These are phyloP conservation scores for Magnolia officinalis DNA, from an alignment of 164 flowering plant genomes.

Conservation along the genomic window DNA sequence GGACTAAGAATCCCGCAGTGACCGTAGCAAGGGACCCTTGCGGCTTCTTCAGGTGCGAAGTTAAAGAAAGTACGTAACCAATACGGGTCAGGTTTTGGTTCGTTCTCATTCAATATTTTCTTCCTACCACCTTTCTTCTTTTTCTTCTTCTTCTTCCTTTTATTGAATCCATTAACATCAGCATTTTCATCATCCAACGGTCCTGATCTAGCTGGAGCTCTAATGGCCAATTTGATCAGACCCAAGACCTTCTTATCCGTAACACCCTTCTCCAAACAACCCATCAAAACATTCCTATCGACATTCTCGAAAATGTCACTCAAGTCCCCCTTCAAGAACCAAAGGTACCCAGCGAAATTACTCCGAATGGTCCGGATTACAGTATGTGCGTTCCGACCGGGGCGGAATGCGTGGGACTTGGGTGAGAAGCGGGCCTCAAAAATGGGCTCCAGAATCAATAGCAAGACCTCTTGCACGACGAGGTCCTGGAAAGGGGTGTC, in stretches of 20 bases:
- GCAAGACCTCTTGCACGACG: slow-evolving; percentile 83
- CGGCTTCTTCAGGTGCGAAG: slow-evolving; percentile 91
- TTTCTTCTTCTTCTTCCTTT: slow-evolving; percentile 36
- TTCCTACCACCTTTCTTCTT: slow-evolving; percentile 50
- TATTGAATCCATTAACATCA: slow-evolving; percentile 11
- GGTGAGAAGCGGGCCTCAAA: slow-evolving; percentile 76
- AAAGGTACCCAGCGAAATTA: slow-evolving; percentile 87
- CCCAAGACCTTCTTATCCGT: slow-evolving; percentile 69
- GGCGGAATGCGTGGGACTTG: slow-evolving; percentile 78
- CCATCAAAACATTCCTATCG: slow-evolving; percentile 45
- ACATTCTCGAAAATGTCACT: slow-evolving; percentile 48
- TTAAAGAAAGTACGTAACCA: slow-evolving; percentile 84
- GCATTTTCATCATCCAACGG: slow-evolving; percentile 8
- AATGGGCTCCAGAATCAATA: slow-evolving; percentile 77
- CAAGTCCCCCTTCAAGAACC: slow-evolving; percentile 83
- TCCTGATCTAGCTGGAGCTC: slow-evolving; percentile 8
- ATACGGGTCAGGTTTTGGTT: slow-evolving; percentile 94
- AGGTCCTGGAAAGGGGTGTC: slow-evolving; percentile 69
- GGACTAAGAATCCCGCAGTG: slow-evolving; percentile 89
- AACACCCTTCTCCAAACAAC: slow-evolving; percentile 58
- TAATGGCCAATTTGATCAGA: slow-evolving; percentile 58
- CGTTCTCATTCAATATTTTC: slow-evolving; percentile 65
- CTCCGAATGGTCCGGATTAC: slow-evolving; percentile 84
- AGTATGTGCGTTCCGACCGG: slow-evolving; percentile 79
- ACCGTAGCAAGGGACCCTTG: slow-evolving; percentile 73